A percentile compares a stretch with the other conserved stretches of the same genome.
These are phyloP conservation scores for Oryza officinalis DNA, from an alignment of 176 grass and related monocot genomes.

Conservation along the genomic window DNA sequence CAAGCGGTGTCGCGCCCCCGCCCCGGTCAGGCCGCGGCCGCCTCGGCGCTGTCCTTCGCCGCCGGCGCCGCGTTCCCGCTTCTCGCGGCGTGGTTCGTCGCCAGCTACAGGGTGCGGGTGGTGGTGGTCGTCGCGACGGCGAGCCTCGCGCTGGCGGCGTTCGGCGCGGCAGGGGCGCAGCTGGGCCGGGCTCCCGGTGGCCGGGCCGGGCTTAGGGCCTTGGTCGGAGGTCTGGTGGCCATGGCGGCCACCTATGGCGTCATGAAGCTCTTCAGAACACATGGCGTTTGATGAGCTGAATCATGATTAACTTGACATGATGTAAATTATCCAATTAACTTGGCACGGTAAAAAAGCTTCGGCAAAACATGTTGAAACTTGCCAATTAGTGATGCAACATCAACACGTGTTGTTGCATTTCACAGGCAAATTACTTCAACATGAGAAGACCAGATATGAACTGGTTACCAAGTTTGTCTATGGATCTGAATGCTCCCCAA, in stretches of 20 bases:
- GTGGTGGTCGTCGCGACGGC: slow-evolving; percentile 42
- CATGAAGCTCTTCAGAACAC: slow-evolving; percentile 51
- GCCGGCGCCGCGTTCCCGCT: slow-evolving; percentile 49
- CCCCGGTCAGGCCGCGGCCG: slow-evolving; percentile 54
- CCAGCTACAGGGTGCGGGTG: slow-evolving; percentile 45
- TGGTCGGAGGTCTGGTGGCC: slow-evolving; percentile 52
- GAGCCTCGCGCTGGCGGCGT: slow-evolving; percentile 36
- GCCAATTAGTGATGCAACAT: too few species aligned
- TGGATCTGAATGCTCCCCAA: background rate
- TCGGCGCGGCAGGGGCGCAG: slow-evolving; percentile 46
- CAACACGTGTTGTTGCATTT: too few species aligned
- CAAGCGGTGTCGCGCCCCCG: slow-evolving; percentile 39
- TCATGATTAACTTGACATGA: background rate
- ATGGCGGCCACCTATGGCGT: slow-evolving; percentile 72
- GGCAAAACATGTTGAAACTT: too few species aligned
- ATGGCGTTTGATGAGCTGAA: slow-evolving; percentile 24
- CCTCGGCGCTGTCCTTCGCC: slow-evolving; percentile 67
- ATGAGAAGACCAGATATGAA: too few species aligned
- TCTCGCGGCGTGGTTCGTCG: slow-evolving; percentile 57
- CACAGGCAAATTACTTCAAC: too few species aligned
- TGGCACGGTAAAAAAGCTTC: background rate
- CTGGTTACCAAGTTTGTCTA: background rate
- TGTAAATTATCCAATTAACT: background rate
- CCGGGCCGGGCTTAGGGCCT: slow-evolving; percentile 45
- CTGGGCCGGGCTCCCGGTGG: slow-evolving; percentile 33